Evolutionary conservation across 106 monocot species (phyloP).

Genomic region (Alisma plantagoaquatica): DNA sequence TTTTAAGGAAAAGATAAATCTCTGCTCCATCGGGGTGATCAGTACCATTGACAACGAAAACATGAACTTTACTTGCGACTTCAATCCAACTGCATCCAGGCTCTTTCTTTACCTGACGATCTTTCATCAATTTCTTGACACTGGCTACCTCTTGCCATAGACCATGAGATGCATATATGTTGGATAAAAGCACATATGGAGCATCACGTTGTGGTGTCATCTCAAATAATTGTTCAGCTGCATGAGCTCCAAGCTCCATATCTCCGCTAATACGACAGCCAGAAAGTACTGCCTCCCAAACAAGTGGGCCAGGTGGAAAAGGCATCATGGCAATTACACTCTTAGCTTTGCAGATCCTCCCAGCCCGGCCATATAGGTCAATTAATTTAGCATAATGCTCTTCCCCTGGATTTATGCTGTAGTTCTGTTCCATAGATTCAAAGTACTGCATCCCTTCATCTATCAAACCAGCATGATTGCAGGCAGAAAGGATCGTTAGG

Average conservation of each 20-base stretch:
- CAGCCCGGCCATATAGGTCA: conserved; percentile 76
- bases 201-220: conserved; percentile 70
- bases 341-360: conserved; percentile 46
- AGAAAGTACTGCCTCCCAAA: conserved; percentile 84
- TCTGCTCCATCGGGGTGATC: conserved; percentile 12
- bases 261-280: conserved; percentile 58
- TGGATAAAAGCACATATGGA: conserved; percentile 67
- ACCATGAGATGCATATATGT: conserved; percentile 68
- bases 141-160: conserved; percentile 63
- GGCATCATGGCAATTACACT: conserved; percentile 61
- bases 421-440: conserved; percentile 60
- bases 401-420: conserved; percentile 65
- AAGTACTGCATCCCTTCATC: conserved; percentile 76
- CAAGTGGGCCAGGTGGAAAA: conserved; percentile 50
- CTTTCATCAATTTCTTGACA: conserved; percentile 80
- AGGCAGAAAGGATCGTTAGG: conserved; percentile 62
- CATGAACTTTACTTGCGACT: conserved; percentile 15
- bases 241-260: conserved; percentile 52
- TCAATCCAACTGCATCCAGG: conserved; percentile 33
- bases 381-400: conserved; percentile 83
- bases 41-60: conserved; percentile 16
- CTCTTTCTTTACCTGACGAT: conserved; percentile 24
- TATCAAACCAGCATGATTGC: conserved; percentile 79
- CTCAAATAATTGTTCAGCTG: conserved; percentile 66
- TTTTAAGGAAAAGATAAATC: conserved; percentile 11